These are phyloP conservation scores for Pseudogymnoascus sp. DNA, from an alignment of 2,329 filamentous ascomycete species.

Conservation along the genomic window DNA sequence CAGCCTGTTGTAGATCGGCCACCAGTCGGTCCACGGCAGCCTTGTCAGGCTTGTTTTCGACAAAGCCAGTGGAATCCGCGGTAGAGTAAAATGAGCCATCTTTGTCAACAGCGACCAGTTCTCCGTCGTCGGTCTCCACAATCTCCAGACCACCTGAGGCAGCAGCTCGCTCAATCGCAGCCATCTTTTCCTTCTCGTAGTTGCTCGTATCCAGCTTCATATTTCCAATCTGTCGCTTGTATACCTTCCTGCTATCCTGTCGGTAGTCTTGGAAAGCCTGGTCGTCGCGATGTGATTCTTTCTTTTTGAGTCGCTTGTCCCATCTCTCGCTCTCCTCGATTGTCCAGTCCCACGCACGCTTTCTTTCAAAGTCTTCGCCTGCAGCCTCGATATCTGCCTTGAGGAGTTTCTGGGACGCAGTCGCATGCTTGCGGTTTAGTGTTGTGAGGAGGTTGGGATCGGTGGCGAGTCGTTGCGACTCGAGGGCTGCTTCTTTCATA, in stretches of 20 bases:
- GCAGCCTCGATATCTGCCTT: conserved; percentile 82
- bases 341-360: conserved; percentile 98
- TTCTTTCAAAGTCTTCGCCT: conserved; percentile 92
- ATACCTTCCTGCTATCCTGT: conserved; percentile 82
- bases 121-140: conserved; percentile 89
- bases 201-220: conserved; percentile 69
- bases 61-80: conserved; percentile 72
- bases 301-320: conserved; percentile 87
- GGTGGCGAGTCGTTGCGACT: conserved; percentile 70
- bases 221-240: conserved; percentile 81
- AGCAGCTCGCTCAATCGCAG: conserved; percentile 76
- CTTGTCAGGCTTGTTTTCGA: conserved; percentile 79
- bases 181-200: conserved; percentile 84
- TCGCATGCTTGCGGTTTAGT: conserved; percentile 77
- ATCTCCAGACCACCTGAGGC: conserved; percentile 81
- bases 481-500: conserved; percentile 73
- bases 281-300: conserved; percentile 70
- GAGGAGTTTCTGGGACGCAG: conserved; percentile 85
- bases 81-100: conserved; percentile 88
- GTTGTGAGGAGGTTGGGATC: conserved; percentile 72
- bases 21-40: conserved; percentile 84
- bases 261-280: conserved; percentile 86
- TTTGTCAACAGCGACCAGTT: conserved; percentile 88
- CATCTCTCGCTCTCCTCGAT: conserved; percentile 88
- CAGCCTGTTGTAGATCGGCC: conserved; percentile 76